Conservation (phyloP, 202 grass and related monocot species). For the Digitaria exilis region DNA sequence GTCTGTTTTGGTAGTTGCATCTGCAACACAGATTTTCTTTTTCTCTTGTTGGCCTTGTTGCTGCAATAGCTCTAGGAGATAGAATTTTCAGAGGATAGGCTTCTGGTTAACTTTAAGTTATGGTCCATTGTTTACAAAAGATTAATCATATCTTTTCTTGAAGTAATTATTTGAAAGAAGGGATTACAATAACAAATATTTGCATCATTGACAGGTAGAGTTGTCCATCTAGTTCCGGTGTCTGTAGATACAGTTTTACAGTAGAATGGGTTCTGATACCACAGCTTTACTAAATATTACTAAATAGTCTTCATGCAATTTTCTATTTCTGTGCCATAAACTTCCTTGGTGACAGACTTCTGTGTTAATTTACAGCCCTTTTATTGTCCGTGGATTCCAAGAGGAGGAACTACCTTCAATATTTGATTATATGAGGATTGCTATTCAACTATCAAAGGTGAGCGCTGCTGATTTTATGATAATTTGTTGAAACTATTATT, state of each 20-base stretch:
- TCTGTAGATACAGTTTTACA: not conserved
- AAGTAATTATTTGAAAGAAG: not conserved
- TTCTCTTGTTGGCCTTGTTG: not conserved
- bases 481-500: not conserved
- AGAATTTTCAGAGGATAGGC: not conserved
- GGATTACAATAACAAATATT: conserved; percentile 21
- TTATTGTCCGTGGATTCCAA: conserved; percentile 53
- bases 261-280: too few species aligned
- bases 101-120: not conserved
- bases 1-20: not conserved
- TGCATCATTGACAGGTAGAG: not conserved
- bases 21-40: not conserved
- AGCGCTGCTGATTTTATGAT: not conserved
- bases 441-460: conserved; percentile 58
- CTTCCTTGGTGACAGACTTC: not conserved
- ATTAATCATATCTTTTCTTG: not conserved
- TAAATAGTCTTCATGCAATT: not conserved
- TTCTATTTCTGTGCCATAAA: not conserved
- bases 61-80: not conserved
- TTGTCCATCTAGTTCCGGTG: not conserved
- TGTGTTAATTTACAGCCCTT: conserved; percentile 57
- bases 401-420: conserved; percentile 66
- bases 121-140: not conserved
- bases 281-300: not conserved
- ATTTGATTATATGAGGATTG: conserved; percentile 67